Conservation (phyloP, 1,139 yeast genomes). For the Komagataea norvegica region DNA sequence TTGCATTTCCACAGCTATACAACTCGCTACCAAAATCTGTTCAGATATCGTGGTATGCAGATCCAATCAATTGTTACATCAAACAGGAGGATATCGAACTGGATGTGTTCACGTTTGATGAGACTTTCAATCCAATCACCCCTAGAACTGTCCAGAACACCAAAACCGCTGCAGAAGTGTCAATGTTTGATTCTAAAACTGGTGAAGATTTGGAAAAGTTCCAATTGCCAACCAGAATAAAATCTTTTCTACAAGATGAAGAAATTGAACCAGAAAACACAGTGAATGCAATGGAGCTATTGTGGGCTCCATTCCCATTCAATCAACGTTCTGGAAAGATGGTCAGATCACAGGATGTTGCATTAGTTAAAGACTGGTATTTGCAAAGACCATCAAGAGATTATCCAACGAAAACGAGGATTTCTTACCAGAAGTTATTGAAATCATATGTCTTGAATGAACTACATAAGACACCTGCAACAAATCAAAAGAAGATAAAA, state of each 20-base stretch:
- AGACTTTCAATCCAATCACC: conserved; percentile 53
- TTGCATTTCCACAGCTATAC: conserved; percentile 82
- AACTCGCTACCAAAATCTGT: conserved; percentile 74
- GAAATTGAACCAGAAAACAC: conserved; percentile 45
- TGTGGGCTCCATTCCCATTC: conserved; percentile 85
- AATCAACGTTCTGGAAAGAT: conserved; percentile 66
- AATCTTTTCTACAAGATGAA: conserved; percentile 46
- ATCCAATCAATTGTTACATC: conserved; percentile 49
- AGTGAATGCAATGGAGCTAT: conserved; percentile 56
- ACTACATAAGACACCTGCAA: conserved; percentile 43
- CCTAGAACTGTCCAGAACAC: conserved; percentile 31
- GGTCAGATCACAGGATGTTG: conserved; percentile 85
- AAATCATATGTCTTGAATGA: conserved; percentile 73
- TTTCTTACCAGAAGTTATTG: conserved; percentile 82
- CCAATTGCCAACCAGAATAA: conserved; percentile 35
- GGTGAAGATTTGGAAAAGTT: conserved; percentile 36
- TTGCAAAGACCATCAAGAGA: conserved; percentile 53
- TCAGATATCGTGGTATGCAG: conserved; percentile 54
- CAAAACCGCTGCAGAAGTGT: conserved; percentile 22
- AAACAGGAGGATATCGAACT: conserved; percentile 46
- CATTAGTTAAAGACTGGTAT: conserved; percentile 81
- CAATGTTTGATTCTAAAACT: conserved; percentile 23
- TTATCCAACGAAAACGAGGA: conserved; percentile 68
- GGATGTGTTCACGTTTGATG: conserved; percentile 54
- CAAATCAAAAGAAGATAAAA: conserved; percentile 45